Base-by-base conservation (phyloP, 2,329 filamentous ascomycete genomes). In the Lasiodiplodia citricola region DNA sequence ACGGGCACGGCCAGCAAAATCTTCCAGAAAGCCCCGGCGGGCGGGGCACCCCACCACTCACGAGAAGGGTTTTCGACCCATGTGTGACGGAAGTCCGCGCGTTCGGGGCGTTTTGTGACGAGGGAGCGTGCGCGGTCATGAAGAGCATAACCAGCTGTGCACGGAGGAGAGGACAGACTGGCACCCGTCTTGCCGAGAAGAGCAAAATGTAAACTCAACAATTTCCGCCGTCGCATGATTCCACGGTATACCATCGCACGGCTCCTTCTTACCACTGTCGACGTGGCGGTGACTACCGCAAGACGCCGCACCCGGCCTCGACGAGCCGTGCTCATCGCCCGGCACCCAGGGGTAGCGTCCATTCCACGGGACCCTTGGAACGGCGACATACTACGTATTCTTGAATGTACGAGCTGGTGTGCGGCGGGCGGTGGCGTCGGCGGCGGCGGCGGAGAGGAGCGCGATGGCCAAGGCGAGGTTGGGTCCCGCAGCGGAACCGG, bases 191-290 rank as follows among this genome's bases (percentile, higher is more conserved):
- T 68, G 28, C 66, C 66, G 4, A 63, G 50, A 68, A 55, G 25
- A 63, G 66, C 56, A 68, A 68, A 62, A 68, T 4, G 66, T 68
- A 68, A 68, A 68, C 66, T 68, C 57, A 60, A 50, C 66, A 62
- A 54, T 67, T 60, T 58, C 58, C 41, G 63, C 54, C 54, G 54
- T 58, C 65, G 54, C 56, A 23, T 67, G 60, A 64, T 64, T 41
- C 47, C 31, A 23, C 44, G 65, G 55, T 67, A 58, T 67, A 54
- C 56, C 44, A 58, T 67, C 65, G 65, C 65, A 67, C 65, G 65
- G 65, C 65, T 67, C 65, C 38, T 52, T 35, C 51, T 64, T 52
- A 35, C 23, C 51, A 56, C 44, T 47, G 44, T 47, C 44, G 60
- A 52, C 44, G 47, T 64, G 60, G 44, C 60, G 60, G 47, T 52